Evolutionary conservation across 2,329 filamentous ascomycete genomes (phyloP).

Genomic region (Colletotrichum neosansevieriae): DNA sequence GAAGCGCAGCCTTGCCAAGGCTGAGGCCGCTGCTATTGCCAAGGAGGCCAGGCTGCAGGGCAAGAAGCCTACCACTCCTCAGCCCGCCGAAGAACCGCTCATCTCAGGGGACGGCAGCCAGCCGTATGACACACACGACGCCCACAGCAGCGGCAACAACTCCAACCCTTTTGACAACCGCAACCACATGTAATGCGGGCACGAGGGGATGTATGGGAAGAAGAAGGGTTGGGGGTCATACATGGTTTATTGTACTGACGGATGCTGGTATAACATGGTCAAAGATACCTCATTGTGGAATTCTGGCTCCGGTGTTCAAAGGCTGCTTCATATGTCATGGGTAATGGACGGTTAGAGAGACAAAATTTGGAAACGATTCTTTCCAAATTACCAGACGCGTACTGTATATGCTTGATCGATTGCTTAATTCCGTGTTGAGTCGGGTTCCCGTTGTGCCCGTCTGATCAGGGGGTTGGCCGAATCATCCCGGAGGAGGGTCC

Average conservation of each 20-base stretch:
- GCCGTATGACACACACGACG: conserved; percentile 21
- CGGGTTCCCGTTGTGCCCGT: conserved; percentile 4
- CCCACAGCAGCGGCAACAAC: conserved; percentile 6
- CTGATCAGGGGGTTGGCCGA: conserved; percentile 8
- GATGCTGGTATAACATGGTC: conserved; percentile 13
- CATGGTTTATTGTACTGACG: neutral
- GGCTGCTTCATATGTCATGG: conserved; percentile 8
- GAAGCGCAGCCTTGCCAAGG: conserved; percentile 57
- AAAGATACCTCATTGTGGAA: conserved; percentile 27
- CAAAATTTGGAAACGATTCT: conserved; percentile 7
- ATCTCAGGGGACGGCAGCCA: conserved; percentile 27
- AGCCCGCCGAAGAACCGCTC: conserved; percentile 30
- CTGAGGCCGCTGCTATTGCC: conserved; percentile 63
- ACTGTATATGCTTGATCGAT: neutral
- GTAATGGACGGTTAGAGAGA: conserved; percentile 23
- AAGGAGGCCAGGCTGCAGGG: conserved; percentile 55
- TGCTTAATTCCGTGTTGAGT: conserved; percentile 7
- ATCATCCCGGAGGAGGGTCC: conserved; percentile 13
- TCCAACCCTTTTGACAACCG: conserved; percentile 36
- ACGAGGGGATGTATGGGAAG: neutral
- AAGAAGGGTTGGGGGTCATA: neutral
- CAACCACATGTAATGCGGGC: conserved; percentile 18
- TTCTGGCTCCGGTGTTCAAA: conserved; percentile 10
- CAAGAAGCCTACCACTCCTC: conserved; percentile 52
- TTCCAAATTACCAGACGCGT: neutral